These are phyloP conservation scores for Skeletonema grethae DNA, from an alignment of 108 stramenopile species.

Conservation along the genomic window DNA sequence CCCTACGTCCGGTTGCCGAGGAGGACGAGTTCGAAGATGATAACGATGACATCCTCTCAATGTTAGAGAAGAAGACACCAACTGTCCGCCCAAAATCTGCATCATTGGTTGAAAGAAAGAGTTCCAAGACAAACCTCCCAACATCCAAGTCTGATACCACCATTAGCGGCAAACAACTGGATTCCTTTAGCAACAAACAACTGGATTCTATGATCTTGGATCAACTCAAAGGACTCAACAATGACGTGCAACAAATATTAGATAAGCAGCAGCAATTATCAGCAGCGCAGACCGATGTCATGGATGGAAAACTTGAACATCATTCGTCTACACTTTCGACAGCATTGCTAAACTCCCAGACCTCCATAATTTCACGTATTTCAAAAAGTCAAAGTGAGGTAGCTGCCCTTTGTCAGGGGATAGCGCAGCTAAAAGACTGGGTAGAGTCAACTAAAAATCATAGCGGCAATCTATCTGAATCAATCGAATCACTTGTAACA, in stretches of 20 bases:
- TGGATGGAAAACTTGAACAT: background rate
- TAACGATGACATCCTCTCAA: slow-evolving; percentile 16
- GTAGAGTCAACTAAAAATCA: background rate
- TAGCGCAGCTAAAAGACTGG: slow-evolving; percentile 13
- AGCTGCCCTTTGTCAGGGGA: slow-evolving; percentile 11
- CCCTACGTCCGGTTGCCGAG: background rate
- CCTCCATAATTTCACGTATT: slow-evolving; percentile 12
- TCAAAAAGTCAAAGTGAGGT: slow-evolving; percentile 18
- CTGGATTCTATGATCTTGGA: background rate
- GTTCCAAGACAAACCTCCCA: background rate
- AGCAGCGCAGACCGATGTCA: background rate
- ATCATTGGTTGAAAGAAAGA: background rate
- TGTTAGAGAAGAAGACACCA: slow-evolving; percentile 1
- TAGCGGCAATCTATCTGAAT: slow-evolving; percentile 11
- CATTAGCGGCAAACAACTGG: background rate
- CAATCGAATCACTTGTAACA: slow-evolving; percentile 8
- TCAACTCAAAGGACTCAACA: background rate
- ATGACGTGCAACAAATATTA: background rate
- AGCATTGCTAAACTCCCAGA: background rate
- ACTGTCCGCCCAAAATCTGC: background rate
- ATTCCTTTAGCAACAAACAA: background rate
- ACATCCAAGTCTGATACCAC: too few relatives aligned
- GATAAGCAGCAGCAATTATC: background rate
- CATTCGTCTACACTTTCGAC: background rate
- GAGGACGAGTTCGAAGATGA: background rate